phyloP scores from a whole-genome alignment of 495 filamentous ascomycete genomes.

The Chaetomium tenue region DNA sequence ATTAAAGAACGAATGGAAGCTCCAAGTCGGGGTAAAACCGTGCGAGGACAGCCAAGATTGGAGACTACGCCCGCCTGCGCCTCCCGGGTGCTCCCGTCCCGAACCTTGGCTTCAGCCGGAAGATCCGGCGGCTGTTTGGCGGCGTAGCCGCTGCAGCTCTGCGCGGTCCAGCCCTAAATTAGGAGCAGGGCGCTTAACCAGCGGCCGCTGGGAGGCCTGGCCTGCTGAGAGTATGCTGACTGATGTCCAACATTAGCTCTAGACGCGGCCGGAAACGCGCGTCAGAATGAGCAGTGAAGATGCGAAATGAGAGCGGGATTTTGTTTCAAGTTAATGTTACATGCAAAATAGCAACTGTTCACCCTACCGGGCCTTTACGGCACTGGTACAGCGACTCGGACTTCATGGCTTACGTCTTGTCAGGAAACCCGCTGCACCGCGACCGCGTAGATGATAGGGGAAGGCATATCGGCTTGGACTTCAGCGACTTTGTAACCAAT shows the following conservation, averaged over 20 bases:
- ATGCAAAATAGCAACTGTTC: too few species aligned
- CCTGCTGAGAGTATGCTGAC: not conserved
- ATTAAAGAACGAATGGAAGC: too few species aligned
- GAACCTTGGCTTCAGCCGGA: not conserved
- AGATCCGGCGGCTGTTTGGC: not conserved
- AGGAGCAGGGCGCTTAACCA: not conserved
- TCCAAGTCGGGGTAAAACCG: not conserved
- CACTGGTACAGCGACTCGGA: too few species aligned
- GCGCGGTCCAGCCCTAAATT: not conserved
- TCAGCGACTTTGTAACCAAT: too few species aligned
- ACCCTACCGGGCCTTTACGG: too few species aligned
- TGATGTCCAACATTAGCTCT: not conserved
- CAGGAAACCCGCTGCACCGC: too few species aligned
- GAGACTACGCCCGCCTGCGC: not conserved
- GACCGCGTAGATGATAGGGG: too few species aligned
- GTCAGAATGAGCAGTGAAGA: not conserved
- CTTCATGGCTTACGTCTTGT: too few species aligned
- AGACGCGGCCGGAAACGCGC: not conserved
- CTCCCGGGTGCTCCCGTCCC: constrained; percentile 9
- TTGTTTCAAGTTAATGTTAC: too few species aligned
- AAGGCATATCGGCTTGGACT: too few species aligned
- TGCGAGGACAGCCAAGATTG: not conserved
- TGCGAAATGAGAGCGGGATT: too few species aligned
- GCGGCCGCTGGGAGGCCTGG: not conserved
- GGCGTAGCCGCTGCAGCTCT: not conserved